Evolutionary conservation across 495 filamentous ascomycete species (phyloP).

Genomic region (Neohortaea acidophila): DNA sequence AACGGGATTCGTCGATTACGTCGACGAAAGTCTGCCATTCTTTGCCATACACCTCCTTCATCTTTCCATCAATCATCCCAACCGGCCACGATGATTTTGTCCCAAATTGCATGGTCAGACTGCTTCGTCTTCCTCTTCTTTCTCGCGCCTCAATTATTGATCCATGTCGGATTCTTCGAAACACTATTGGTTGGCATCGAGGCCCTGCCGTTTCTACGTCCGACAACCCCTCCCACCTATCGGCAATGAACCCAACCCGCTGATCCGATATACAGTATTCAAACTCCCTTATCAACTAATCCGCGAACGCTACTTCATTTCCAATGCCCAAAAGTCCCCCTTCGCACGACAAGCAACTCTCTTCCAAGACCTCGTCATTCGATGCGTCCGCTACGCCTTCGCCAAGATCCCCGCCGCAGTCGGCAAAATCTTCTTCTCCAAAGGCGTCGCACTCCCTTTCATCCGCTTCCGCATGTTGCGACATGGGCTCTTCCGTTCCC

Average conservation of each 20-base stretch:
- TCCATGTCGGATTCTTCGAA: slow-evolving; percentile 40
- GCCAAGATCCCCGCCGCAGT: slow-evolving; percentile 48
- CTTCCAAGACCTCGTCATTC: slow-evolving; percentile 60
- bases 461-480: slow-evolving; percentile 56
- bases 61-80: not conserved
- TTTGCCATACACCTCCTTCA: not conserved
- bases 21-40: not conserved
- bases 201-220: slow-evolving; percentile 58
- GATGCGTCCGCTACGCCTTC: slow-evolving; percentile 64
- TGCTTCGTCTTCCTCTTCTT: slow-evolving; percentile 52
- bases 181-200: slow-evolving; percentile 40
- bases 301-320: slow-evolving; percentile 39
- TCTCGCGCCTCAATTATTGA: slow-evolving; percentile 48
- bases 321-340: slow-evolving; percentile 31
- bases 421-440: slow-evolving; percentile 62
- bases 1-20: not conserved
- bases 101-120: slow-evolving; percentile 54
- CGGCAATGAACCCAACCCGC: too few species aligned
- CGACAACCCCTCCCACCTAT: too few species aligned
- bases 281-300: slow-evolving; percentile 42
- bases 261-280: slow-evolving; percentile 13
- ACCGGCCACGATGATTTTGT: slow-evolving; percentile 39
- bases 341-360: slow-evolving; percentile 49
- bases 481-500: slow-evolving; percentile 46
- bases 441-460: slow-evolving; percentile 53